These are phyloP conservation scores for Venustampulla echinocandica DNA, from an alignment of 495 filamentous ascomycete species.

Conservation along the genomic window DNA sequence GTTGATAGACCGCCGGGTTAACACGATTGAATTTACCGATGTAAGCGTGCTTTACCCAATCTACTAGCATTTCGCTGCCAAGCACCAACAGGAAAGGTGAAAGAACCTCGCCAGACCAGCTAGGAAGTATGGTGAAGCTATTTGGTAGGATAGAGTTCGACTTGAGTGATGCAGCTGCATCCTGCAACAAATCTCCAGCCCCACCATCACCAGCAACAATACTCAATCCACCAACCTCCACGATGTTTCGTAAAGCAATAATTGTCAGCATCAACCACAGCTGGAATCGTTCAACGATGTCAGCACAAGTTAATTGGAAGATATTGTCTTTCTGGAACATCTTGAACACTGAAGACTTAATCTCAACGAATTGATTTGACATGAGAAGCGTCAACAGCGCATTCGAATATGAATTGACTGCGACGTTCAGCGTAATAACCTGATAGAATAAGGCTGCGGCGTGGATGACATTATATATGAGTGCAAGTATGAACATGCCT, in stretches of 20 bases:
- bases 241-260: conserved; percentile 88
- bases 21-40: conserved; percentile 98
- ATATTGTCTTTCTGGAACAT: conserved; percentile 95
- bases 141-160: conserved; percentile 64
- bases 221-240: conserved; percentile 73
- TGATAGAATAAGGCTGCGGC: conserved; percentile 88
- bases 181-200: conserved; percentile 31
- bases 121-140: conserved; percentile 75
- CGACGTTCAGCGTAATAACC: conserved; percentile 94
- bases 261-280: conserved; percentile 95
- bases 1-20: conserved; percentile 76
- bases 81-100: conserved; percentile 89
- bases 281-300: conserved; percentile 95
- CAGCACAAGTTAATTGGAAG: conserved; percentile 92
- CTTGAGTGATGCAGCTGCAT: conserved; percentile 36
- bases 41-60: conserved; percentile 96
- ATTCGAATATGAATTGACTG: conserved; percentile 98
- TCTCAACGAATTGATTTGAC: conserved; percentile 96
- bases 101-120: conserved; percentile 79
- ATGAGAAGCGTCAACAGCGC: conserved; percentile 83
- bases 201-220: conserved; percentile 38
- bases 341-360: conserved; percentile 96
- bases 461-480: conserved; percentile 82
- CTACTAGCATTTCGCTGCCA: conserved; percentile 92
- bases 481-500: conserved; percentile 79